Percentiles rank a stretch among this genome's conserved stretches.
Conservation (phyloP, 257 asterid species). For the Fraxinus excelsior region DNA sequence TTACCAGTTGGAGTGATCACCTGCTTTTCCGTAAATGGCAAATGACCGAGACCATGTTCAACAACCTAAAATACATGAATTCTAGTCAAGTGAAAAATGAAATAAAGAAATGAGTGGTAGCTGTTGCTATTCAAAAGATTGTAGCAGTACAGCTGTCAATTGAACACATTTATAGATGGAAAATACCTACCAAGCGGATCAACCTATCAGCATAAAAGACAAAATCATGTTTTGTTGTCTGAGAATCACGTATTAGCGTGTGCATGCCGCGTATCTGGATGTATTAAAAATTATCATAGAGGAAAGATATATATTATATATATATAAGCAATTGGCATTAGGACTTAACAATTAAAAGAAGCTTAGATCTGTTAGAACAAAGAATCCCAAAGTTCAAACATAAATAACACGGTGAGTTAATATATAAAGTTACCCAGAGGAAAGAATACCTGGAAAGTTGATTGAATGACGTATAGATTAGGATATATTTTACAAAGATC, state of each 20-base stretch:
- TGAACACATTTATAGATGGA: neutral
- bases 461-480: slow-evolving; percentile 84
- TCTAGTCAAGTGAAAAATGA: slow-evolving; percentile 23
- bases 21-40: slow-evolving; percentile 96
- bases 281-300: slow-evolving; percentile 30
- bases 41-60: slow-evolving; percentile 99
- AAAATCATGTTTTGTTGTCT: slow-evolving; percentile 88
- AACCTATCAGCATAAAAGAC: slow-evolving; percentile 92
- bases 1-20: slow-evolving; percentile 97
- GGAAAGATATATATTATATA: neutral
- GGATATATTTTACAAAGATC: slow-evolving; percentile 99
- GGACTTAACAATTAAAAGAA: neutral
- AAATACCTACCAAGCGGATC: slow-evolving; percentile 79
- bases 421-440: slow-evolving; percentile 13
- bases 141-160: slow-evolving; percentile 18
- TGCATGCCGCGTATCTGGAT: slow-evolving; percentile 99
- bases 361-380: slow-evolving; percentile 15
- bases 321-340: neutral
- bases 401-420: slow-evolving; percentile 17
- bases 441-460: slow-evolving; percentile 87
- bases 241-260: slow-evolving; percentile 95
- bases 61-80: slow-evolving; percentile 65
- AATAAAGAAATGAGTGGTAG: slow-evolving; percentile 2
- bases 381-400: neutral
- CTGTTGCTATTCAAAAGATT: neutral